Base-by-base conservation (phyloP, 2,329 filamentous ascomycete species). In the Malbranchea zuffiana region DNA sequence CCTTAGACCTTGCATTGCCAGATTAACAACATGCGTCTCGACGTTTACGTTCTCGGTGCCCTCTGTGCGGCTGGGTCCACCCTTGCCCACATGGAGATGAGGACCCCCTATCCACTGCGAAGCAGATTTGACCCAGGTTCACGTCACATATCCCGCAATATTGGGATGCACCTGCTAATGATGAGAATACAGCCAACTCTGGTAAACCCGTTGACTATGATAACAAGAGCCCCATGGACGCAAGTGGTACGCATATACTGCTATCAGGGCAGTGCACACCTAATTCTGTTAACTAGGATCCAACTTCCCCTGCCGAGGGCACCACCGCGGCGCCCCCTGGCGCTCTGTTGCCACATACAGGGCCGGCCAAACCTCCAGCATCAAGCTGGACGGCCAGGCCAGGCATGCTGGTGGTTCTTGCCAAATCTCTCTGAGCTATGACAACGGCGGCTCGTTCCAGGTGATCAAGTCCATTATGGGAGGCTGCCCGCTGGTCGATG, bases 231-330 rank as follows among this genome's bases (percentile, higher is more conserved):
- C 83, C 83, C 3, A 68, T 90, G 34, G 52, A 61, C 2, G 53
- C 65, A 13, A 63, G 67, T 42, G 37, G 37, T 40, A 16, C n/a
- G n/a, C n/a, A 16, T 31, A 16, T 18, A 3, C 6, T 3, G 3
- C 27, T 30, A 16, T 13, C 15, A 13, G n/a, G 29, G 12, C 29
- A 11, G 12, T 17, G n/a, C 7, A 25, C 7, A 15, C 12, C 11
- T 15, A 16, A 15, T 29, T 3, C 6, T 12, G 17, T n/a, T n/a
- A n/a, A n/a, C n/a, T 33, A 11, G 78, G 78, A 18, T 65, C 67
- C 41, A 71, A 86, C 59, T 90, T 75, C 56, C 78, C 82, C 3
- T 90, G 83, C 72, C 86, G 86, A 65, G 77, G 78, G 10, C 75
- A 75, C 37, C 68, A 72, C 40, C 46, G 56, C 3, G 67, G 72